Evolutionary conservation across 352 stramenopile species (phyloP), one percentile per base, ranked within the genome.

Genomic region (Globisporangium megalacanthum): DNA sequence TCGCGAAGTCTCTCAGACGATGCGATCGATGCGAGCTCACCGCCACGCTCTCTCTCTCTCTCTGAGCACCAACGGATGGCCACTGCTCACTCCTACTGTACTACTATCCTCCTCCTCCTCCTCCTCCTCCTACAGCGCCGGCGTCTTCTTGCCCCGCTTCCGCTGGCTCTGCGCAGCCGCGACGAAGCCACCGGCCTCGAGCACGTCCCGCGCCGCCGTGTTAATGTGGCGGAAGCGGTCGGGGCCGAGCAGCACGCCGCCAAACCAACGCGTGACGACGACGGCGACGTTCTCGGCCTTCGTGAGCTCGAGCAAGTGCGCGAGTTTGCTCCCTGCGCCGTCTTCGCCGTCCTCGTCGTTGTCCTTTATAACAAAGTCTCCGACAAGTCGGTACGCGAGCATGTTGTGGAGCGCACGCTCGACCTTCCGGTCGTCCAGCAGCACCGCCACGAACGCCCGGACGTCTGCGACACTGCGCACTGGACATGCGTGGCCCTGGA

Each of bases 141-240:
- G 2, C 35, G 8, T 20, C 44, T 66, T 68, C 53, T 83, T 86
- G 25, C 56, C 61, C 50, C 83, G 89, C 58, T 83, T 86, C 61
- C 78, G 81, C 39, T 65, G 56, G 51, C 39, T 59, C 20, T 72
- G 62, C n/a, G 69, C 57, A n/a, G 61, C 47, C 41, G 33, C 51
- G 14, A 93, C 56, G 61, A 89, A 89, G 0, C 81, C 81, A 20
- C 78, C 73, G 25, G 83, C 75, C 58, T 96, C 86, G 22, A 96
- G 64, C 10, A 84, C 77, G 31, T 88, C 66, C n/a, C 85, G 78
- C 10, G 84, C 80, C 41, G 62, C 70, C 3, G 79, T 81, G 55
- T 79, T 88, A 52, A 94, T 94, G 63, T 95, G 86, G 52, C 90
- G 91, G 68, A 94, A 95, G 1, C 86, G 75, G 52, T 94, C 86